Conservation (phyloP, 2,329 filamentous ascomycete genomes). For the Pyricularia pennisetigena region DNA sequence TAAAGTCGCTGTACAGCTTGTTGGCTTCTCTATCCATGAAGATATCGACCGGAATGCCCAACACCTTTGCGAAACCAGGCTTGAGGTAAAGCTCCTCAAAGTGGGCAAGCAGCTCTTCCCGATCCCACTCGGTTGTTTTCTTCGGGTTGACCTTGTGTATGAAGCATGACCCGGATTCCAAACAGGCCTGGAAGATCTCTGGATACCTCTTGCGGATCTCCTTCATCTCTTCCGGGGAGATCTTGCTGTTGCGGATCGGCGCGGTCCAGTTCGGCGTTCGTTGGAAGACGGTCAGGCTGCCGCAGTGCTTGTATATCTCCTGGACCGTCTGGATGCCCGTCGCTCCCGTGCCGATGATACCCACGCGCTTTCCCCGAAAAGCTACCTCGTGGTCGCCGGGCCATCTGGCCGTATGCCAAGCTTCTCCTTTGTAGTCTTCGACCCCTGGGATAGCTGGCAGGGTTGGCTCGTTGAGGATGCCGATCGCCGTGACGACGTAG, state of each 20-base stretch:
- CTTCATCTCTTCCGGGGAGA: conserved; percentile 20
- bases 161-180: conserved; percentile 17
- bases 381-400: conserved; percentile 10
- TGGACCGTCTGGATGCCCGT: conserved; percentile 21
- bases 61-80: conserved; percentile 27
- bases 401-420: conserved; percentile 18
- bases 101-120: conserved; percentile 18
- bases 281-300: conserved; percentile 15
- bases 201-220: conserved; percentile 17
- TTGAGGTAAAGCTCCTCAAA: conserved; percentile 22
- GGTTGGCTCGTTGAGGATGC: conserved; percentile 20
- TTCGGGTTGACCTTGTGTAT: conserved; percentile 17
- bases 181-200: conserved; percentile 17
- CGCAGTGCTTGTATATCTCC: conserved; percentile 14
- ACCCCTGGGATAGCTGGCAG: conserved; percentile 22
- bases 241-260: conserved; percentile 15
- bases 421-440: conserved; percentile 15
- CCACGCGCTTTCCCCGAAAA: conserved; percentile 16
- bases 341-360: conserved; percentile 19
- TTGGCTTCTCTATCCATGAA: conserved; percentile 19
- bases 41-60: conserved; percentile 13
- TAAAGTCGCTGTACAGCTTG: conserved; percentile 16
- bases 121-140: conserved; percentile 19
- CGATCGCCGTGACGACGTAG: conserved; percentile 18
- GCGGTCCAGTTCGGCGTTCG: conserved; percentile 16